phyloP scores from a whole-genome alignment of 768 basidiomycete genomes.

The Boletus fagicola region DNA sequence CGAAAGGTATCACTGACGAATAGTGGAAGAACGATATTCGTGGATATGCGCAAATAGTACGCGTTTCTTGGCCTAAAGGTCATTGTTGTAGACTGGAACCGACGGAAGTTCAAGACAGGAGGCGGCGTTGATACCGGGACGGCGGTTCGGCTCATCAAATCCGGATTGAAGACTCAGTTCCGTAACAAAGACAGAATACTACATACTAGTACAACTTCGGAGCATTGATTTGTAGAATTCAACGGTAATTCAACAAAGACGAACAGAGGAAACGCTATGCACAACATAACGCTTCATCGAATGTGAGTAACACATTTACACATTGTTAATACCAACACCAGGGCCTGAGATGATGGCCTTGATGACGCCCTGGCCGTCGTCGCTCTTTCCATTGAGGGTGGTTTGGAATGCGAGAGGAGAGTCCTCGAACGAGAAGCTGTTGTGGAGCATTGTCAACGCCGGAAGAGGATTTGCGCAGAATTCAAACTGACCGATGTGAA shows the following conservation, averaged over 20 bases:
- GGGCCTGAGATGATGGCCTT: conserved; percentile 89
- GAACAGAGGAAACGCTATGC: neutral
- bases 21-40: conserved; percentile 69
- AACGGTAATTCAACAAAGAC: neutral
- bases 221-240: no score
- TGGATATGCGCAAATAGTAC: conserved; percentile 80
- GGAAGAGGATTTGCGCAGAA: neutral
- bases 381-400: conserved; percentile 75
- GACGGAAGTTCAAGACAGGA: neutral
- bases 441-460: neutral
- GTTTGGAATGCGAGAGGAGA: conserved; percentile 80
- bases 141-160: neutral
- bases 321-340: conserved; percentile 47
- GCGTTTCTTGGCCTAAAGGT: conserved; percentile 70
- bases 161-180: neutral
- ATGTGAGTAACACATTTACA: conserved; percentile 23
- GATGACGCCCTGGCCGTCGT: conserved; percentile 85
- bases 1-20: conserved; percentile 49
- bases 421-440: conserved; percentile 71
- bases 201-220: no score
- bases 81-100: conserved; percentile 39
- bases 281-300: neutral
- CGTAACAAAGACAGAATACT: neutral
- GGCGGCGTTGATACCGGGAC: neutral
- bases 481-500: conserved; percentile 76